Evolutionary conservation across 1,284 basidiomycete species (phyloP).

Genomic region (Athelia sp.): DNA sequence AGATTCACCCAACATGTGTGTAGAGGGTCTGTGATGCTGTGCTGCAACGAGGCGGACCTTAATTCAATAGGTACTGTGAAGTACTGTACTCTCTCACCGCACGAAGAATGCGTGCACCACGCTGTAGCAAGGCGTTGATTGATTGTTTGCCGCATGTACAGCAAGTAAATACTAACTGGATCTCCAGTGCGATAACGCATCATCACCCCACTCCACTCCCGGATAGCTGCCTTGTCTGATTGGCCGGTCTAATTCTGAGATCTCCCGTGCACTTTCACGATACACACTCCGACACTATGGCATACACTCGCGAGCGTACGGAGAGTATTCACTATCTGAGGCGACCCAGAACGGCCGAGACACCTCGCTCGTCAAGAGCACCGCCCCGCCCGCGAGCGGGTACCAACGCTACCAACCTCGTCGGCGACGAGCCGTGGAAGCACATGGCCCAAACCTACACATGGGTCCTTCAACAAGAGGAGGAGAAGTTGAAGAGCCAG

Average conservation of each 20-base stretch:
- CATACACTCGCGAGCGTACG: not conserved
- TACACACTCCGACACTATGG: not conserved
- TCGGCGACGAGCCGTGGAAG: conserved; percentile 25
- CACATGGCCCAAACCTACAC: conserved; percentile 45
- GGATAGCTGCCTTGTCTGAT: not conserved
- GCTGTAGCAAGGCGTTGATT: not conserved
- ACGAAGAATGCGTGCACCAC: not conserved
- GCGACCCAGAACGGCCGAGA: not conserved
- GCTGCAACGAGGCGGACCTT: not conserved
- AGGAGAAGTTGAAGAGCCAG: conserved; percentile 33
- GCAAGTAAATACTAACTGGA: no score
- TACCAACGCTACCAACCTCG: not conserved
- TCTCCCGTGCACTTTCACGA: not conserved
- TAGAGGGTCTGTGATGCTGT: not conserved
- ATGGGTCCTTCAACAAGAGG: conserved; percentile 53
- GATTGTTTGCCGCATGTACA: not conserved
- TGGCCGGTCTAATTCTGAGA: not conserved
- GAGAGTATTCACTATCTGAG: not conserved
- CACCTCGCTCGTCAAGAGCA: not conserved
- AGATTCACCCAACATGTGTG: not conserved
- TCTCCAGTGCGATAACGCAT: no score
- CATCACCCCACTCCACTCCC: not conserved
- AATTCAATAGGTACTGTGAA: no score
- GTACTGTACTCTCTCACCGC: no score
- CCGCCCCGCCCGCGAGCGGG: conserved; percentile 10